Base-by-base conservation (phyloP, 306 rosid species). In the Arachis hypogaea region DNA sequence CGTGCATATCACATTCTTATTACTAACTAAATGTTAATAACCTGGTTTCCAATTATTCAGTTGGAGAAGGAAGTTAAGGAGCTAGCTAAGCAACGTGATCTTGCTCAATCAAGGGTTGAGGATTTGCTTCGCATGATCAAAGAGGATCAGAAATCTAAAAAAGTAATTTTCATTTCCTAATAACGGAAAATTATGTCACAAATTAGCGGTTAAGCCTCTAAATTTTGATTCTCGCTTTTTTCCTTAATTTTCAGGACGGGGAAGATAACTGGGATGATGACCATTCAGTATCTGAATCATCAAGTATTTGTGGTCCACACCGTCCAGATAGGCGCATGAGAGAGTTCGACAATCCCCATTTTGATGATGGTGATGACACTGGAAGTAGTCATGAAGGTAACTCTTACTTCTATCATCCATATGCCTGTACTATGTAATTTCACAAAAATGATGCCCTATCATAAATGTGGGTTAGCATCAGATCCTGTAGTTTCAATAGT, bases 11-110 rank as follows among this genome's bases (percentile, higher is more conserved):
- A 49, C 66, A 54, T 71, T 69, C 73, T 65, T 75, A 36, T 46
- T 78, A 11, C 49, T 78, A 46, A 43, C 59, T 22, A 36, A 14
- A 77, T 72, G 44, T 61, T 56, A 46, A 7, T 85, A 49, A 69
- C 28, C 16, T 9, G 66, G 44, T 49, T 75, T 68, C 70, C 59
- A 14, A 66, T 75, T 59, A 57, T 84, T 83, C 93, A 94, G 99
- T 83, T 95, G 99, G 98, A 84, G 43, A 95, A 86, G 83, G 92
- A 95, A 80, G 87, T 87, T 68, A 85, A 81, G 79, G 98, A 95
- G 82, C 85, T 95, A 69, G 85, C 85, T 12, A 92, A 88, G 90
- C 96, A 95, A 63, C 87, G 96, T 11, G 96, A 92, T 84, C 94
- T 95, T 72, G 97, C 98, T 73, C 86, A 95, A 76, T 95, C 99